Conservation (phyloP, 176 grass and related monocot species). For the Ampelocalamus luodianensis region DNA sequence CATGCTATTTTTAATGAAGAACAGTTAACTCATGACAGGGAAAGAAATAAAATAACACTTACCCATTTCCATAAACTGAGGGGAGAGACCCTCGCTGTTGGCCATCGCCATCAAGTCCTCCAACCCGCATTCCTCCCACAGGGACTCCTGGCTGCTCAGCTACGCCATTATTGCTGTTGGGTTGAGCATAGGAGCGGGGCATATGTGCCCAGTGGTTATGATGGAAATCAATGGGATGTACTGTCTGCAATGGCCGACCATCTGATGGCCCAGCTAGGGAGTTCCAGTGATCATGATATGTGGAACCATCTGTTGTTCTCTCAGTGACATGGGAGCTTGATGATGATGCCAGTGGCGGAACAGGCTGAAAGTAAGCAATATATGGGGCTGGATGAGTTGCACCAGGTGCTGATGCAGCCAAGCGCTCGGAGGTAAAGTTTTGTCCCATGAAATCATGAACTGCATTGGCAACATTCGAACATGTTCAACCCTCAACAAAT, state of each 20-base stretch:
- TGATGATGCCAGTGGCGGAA: conserved; percentile 19
- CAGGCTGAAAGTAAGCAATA: conserved; percentile 51
- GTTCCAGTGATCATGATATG: conserved; percentile 66
- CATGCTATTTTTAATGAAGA: not conserved
- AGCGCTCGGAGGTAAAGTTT: conserved; percentile 33
- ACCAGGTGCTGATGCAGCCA: conserved; percentile 20
- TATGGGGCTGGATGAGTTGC: conserved; percentile 50
- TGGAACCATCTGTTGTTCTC: conserved; percentile 41
- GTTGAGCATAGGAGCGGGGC: conserved; percentile 44
- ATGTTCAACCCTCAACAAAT: conserved; percentile 21
- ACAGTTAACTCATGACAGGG: not conserved
- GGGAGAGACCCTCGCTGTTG: conserved; percentile 45
- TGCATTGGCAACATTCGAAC: conserved; percentile 42
- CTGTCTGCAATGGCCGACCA: conserved; percentile 5
- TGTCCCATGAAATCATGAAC: conserved; percentile 58
- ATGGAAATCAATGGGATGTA: conserved; percentile 49
- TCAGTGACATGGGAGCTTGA: conserved; percentile 41
- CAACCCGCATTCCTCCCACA: conserved; percentile 29
- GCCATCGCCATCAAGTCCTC: conserved; percentile 40
- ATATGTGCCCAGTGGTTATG: conserved; percentile 45
- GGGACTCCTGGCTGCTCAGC: conserved; percentile 47
- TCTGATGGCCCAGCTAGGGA: conserved; percentile 44
- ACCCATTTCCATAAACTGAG: conserved; percentile 56
- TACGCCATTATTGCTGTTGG: conserved; percentile 42
- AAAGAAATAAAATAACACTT: conserved; percentile 25